Evolutionary conservation across 139 green algal genomes (phyloP), one percentile per base, ranked within the genome.

Genomic region (Nannochloris sp.): DNA sequence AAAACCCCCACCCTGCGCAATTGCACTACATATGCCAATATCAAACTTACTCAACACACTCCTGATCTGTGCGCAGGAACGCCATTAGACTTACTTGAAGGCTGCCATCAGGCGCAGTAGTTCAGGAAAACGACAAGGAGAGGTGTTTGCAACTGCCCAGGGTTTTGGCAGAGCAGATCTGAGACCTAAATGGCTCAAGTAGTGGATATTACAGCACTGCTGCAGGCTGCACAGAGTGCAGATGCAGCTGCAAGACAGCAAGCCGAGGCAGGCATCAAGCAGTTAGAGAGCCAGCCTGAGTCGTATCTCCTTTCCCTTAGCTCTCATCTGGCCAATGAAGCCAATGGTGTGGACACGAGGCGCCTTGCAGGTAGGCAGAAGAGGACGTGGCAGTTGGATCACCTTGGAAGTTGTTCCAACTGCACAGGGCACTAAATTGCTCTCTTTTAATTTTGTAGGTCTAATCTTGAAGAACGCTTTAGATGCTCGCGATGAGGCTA

Each of bases 391-490:
- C n/a, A n/a, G n/a, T n/a, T n/a, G n/a, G n/a, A n/a, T n/a, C n/a
- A n/a, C n/a, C n/a, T n/a, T n/a, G n/a, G n/a, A n/a, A n/a, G n/a
- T n/a, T n/a, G n/a, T n/a, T n/a, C n/a, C n/a, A n/a, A n/a, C n/a
- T n/a, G n/a, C n/a, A n/a, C n/a, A n/a, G n/a, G n/a, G n/a, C n/a
- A n/a, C n/a, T n/a, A n/a, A n/a, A n/a, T n/a, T 57, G 47, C 31
- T 14, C 4, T 23, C 32, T 30, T 55, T 25, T n/a, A 30, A 30
- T 48, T 48, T 4, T 48, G 25, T 29, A 15, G 92, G 89, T 6
- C 61, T 99, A 4, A 74, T 97, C n/a, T 77, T 99, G 2, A 99
- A 99, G 67, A 99, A 98, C 78, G 55, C 72, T 15, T 69, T 99
- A 9, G 87, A 96, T 67, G 85, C 91, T 25, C 93, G 91, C 65